A percentile compares a stretch with the other conserved stretches of the same genome.
Evolutionary conservation across 805 yeast genomes (phyloP).

Genomic region (Hermanozyma aechmeae): DNA sequence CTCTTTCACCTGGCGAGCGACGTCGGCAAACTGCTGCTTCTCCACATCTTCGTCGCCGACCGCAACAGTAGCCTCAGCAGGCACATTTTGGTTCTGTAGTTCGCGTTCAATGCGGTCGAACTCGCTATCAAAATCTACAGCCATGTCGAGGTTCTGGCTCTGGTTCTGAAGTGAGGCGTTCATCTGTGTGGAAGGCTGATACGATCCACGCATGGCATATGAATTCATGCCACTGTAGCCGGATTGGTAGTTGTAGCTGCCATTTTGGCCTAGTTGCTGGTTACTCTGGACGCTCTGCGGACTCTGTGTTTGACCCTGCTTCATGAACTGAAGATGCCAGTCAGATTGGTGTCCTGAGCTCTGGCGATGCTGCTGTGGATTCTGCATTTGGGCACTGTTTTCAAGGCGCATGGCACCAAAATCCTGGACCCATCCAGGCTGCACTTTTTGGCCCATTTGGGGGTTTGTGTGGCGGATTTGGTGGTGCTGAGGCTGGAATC

Average conservation of each 20-base stretch:
- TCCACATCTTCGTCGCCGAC: conserved; percentile 10
- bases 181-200: background rate
- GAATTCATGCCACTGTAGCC: background rate
- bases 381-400: too few relatives aligned
- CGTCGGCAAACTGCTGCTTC: conserved; percentile 28
- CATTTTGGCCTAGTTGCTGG: too few relatives aligned
- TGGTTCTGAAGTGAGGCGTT: background rate
- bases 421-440: too few relatives aligned
- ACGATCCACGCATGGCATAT: background rate
- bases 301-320: too few relatives aligned
- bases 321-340: too few relatives aligned
- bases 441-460: too few relatives aligned
- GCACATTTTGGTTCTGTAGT: conserved; percentile 7
- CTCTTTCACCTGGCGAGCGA: conserved; percentile 26
- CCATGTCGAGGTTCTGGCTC: background rate
- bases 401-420: too few relatives aligned
- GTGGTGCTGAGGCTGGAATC: too few relatives aligned
- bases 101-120: conserved; percentile 26
- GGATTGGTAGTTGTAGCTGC: background rate
- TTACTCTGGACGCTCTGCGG: too few relatives aligned
- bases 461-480: too few relatives aligned
- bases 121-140: conserved; percentile 14
- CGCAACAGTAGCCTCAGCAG: conserved; percentile 1
- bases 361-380: too few relatives aligned
- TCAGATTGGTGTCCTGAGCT: too few relatives aligned